Base-by-base conservation (phyloP, 2,329 filamentous ascomycete species). In the Penicillium sp. region DNA sequence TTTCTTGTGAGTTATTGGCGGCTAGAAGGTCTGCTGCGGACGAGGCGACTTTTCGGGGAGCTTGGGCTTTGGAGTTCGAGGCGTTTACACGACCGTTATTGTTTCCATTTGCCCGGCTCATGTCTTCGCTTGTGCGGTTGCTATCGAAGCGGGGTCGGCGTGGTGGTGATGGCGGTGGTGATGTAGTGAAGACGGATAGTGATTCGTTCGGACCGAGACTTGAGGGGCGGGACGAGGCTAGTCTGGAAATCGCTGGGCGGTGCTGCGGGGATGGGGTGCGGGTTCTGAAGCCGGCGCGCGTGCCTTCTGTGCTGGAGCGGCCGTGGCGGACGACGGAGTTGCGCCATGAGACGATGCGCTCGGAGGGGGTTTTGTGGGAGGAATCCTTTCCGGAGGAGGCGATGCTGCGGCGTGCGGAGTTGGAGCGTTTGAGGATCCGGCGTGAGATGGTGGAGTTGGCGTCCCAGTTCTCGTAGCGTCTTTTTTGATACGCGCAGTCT, bases 301-400 rank as follows among this genome's bases (percentile, higher is more conserved):
- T 69, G 27, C 69, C 75, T 31, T 83, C 80, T n/a, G 80, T 72
- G 59, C 77, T 81, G 35, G 77, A 67, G 45, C 78, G 81, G 59
- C 81, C 81, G 6, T 80, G 81, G 55, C 81, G 81, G 17, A 80
- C 78, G 56, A 90, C 82, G 13, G 83, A 83, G 64, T 95, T 91
- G 4, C 93, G 86, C 93, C 93, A 99, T 50, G 86, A 89, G 63
- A 95, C 82, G 63, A 97, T 97, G 17, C 90, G 85, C 62, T 97
- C 93, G 1, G 88, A 81, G 0, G 81, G 78, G 3, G 83, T 83
- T 62, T 73, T 78, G 59, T 71, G 78, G 62, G 61, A 67, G 15
- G 71, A 79, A 50, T 77, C 75, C 46, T 73, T 75, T 48, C 73
- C 58, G 74, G 82, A 70, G 69, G 78, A 68, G 71, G 79, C 55